Evolutionary conservation across 306 rosid species (phyloP).

Genomic region (Cyamopsis tetragonoloba): DNA sequence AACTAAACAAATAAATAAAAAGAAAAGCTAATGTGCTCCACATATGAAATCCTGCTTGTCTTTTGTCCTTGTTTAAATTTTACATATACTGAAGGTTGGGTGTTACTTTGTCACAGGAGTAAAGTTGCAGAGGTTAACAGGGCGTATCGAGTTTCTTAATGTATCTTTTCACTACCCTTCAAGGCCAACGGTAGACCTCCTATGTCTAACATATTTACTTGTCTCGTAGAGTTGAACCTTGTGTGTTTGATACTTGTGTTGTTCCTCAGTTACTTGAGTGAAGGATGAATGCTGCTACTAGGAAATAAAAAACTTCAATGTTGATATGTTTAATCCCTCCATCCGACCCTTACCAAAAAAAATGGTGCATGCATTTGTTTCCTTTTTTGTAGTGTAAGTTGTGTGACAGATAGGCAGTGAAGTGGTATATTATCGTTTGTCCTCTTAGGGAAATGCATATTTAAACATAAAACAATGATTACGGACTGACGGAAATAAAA

Average conservation of each 20-base stretch:
- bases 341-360: background rate
- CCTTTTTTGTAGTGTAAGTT: background rate
- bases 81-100: slow-evolving; percentile 21
- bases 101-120: slow-evolving; percentile 50
- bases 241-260: background rate
- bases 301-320: background rate
- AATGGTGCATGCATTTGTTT: background rate
- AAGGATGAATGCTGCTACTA: slow-evolving; percentile 21
- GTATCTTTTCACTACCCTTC: slow-evolving; percentile 79
- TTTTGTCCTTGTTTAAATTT: background rate
- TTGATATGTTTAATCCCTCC: background rate
- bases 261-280: slow-evolving; percentile 2
- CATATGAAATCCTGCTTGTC: slow-evolving; percentile 7
- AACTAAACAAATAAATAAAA: background rate
- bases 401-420: slow-evolving; percentile 1
- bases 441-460: background rate
- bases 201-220: slow-evolving; percentile 17
- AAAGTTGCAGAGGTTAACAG: slow-evolving; percentile 56
- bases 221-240: slow-evolving; percentile 11
- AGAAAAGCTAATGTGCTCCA: background rate
- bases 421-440: background rate
- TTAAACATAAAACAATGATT: background rate
- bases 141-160: slow-evolving; percentile 66
- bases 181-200: slow-evolving; percentile 65
- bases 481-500: background rate